Base-by-base conservation (phyloP, 371 early-diverging fungal species). In the Capillidium rhysosporum region DNA sequence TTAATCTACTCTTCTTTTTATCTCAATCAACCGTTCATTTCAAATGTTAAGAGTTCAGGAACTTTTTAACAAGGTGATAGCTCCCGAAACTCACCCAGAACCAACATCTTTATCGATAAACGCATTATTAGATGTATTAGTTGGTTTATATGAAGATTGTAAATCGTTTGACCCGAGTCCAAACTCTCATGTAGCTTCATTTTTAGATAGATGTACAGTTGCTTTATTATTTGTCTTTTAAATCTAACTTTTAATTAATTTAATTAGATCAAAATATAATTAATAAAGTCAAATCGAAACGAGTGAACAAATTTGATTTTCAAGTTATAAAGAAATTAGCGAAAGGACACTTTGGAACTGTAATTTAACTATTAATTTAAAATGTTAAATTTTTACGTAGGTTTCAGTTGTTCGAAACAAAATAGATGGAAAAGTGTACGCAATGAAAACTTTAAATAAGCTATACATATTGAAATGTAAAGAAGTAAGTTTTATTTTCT, bases 361-460 rank as follows among this genome's bases (percentile, higher is more conserved):
- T 85, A 58, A 59, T 25, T 9, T 16, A 23, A 34, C 31, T 45
- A 2, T 29, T 18, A 30, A 38, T 24, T 44, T 3, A 8, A 12
- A 20, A 24, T 26, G 9, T 39, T 34, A 7, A 34, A 7, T 7
- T 34, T 12, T 43, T 25, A 40, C 8, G 23, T 54, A 78, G 76
- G 84, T 88, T 16, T 77, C 78, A 53, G 71, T 89, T 38, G 89
- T 89, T 1, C 66, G 75, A 26, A 73, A 73, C 45, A 84, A 80
- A 47, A 59, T 65, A 25, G 79, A 84, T 57, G 67, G 72, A 20
- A 68, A 75, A 30, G 73, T 89, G 12, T 98, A 93, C 65, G 98
- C 98, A 2, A 86, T 97, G 89, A 98, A 98, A 61, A 80, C 81
- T 7, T 74, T 94, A 28, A 81, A 82, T 56, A 98, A 98, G 68